A percentile compares a stretch with the other conserved stretches of the same genome.
Evolutionary conservation across 73 alveolate species (phyloP).

Genomic region (Breviolum minutum): DNA sequence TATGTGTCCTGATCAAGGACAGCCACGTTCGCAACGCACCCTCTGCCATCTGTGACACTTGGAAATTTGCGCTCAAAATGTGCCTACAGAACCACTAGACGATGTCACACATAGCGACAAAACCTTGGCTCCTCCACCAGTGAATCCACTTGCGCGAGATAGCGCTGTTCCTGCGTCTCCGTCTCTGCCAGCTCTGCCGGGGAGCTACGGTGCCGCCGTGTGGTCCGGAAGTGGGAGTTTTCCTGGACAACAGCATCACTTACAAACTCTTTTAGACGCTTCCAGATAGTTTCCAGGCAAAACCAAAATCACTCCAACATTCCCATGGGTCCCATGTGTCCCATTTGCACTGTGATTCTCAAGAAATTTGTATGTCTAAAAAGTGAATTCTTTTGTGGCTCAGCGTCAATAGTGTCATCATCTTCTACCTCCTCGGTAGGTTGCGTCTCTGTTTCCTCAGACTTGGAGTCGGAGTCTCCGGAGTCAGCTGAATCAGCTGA

Average conservation of each 20-base stretch:
- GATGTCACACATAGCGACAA: neutral
- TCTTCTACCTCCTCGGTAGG: neutral
- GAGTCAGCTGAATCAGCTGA: neutral
- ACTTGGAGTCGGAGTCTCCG: neutral
- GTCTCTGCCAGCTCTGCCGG: conserved; percentile 38
- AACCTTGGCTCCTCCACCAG: conserved; percentile 64
- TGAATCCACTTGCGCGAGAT: conserved; percentile 44
- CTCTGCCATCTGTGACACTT: no score
- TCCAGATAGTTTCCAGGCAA: neutral
- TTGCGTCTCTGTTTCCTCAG: neutral
- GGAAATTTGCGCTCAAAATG: no score
- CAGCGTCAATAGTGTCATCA: neutral
- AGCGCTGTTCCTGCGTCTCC: conserved; percentile 13
- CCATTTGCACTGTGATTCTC: no score
- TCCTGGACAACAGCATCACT: neutral
- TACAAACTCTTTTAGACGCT: neutral
- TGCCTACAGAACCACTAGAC: no score
- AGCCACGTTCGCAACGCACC: neutral
- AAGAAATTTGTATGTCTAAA: no score
- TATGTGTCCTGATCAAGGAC: conserved; percentile 26
- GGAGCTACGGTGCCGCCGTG: neutral
- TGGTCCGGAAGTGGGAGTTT: neutral
- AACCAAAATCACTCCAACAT: no score
- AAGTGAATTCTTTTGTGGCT: no score
- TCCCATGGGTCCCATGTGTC: no score